Evolutionary conservation across 768 basidiomycete species (phyloP).

Genomic region (Amyloporia xantha): DNA sequence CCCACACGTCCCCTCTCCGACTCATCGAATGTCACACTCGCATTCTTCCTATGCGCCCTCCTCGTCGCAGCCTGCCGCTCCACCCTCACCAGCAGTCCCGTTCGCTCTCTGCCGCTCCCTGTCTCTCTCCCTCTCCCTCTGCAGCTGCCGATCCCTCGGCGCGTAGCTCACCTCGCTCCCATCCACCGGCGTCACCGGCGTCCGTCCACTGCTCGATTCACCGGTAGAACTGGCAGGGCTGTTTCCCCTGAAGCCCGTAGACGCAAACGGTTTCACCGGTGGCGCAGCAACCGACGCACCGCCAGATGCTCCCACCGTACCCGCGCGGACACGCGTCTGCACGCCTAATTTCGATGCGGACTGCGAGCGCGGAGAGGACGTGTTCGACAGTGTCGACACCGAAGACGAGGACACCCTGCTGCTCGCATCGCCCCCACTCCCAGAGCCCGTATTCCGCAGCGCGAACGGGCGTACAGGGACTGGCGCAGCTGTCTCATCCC

Average conservation of each 20-base stretch:
- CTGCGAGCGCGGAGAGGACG: neutral
- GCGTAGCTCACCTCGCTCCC: conserved; percentile 52
- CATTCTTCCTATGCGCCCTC: conserved; percentile 39
- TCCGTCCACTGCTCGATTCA: conserved; percentile 72
- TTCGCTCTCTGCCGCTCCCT: too few relatives aligned
- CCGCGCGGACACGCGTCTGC: neutral
- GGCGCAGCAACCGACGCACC: neutral
- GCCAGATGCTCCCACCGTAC: conserved; percentile 1
- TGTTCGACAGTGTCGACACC: neutral
- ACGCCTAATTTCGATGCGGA: neutral
- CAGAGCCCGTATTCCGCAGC: neutral
- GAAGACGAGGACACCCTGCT: neutral
- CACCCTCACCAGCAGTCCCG: conserved; percentile 4
- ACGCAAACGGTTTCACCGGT: conserved; percentile 50
- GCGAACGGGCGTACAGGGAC: neutral
- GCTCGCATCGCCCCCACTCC: neutral
- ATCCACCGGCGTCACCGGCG: conserved; percentile 71
- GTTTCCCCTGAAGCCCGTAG: conserved; percentile 35
- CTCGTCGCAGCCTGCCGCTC: conserved; percentile 15
- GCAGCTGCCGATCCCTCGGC: conserved; percentile 12
- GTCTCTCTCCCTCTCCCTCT: conserved; percentile 2
- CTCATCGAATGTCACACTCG: conserved; percentile 70
- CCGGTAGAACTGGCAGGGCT: conserved; percentile 84
- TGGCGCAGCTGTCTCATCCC: neutral
- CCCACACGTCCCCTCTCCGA: conserved; percentile 15